Evolutionary conservation across 2,329 filamentous ascomycete species (phyloP).

Genomic region (Sporothrix schenckii): DNA sequence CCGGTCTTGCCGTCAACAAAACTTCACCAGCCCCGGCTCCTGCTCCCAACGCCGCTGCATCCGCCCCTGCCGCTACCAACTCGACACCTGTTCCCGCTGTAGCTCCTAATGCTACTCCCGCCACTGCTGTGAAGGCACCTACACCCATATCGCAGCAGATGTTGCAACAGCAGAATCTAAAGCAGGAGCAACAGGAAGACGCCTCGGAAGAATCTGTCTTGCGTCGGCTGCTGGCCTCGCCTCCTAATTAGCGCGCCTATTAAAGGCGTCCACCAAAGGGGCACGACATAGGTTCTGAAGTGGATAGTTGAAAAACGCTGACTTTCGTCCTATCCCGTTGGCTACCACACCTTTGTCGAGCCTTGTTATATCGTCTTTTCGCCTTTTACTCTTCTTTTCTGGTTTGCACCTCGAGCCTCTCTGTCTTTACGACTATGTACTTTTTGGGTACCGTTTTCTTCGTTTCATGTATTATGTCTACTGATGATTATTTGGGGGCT

Average conservation of each 20-base stretch:
- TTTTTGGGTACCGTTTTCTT: neutral
- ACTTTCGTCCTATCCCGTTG: too few species aligned
- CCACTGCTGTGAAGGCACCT: neutral
- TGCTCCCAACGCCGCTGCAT: neutral
- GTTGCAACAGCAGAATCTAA: neutral
- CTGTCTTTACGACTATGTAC: neutral
- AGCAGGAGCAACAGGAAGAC: constrained; percentile 26
- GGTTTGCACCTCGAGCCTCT: neutral
- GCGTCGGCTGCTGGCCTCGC: constrained; percentile 19
- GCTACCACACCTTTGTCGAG: too few species aligned
- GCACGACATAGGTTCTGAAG: too few species aligned
- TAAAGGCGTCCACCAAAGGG: neutral
- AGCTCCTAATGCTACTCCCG: neutral
- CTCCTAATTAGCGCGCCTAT: neutral
- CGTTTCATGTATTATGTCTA: constrained; percentile 25
- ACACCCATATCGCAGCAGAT: neutral
- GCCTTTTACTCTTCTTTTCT: neutral
- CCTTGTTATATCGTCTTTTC: too few species aligned
- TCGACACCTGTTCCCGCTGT: neutral
- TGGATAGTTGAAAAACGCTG: too few species aligned
- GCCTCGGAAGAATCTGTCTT: constrained; percentile 30
- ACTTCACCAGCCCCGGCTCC: neutral
- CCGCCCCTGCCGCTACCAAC: neutral
- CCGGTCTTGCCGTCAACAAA: neutral
- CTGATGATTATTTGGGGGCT: constrained; percentile 2